Evolutionary conservation across 768 basidiomycete genomes (phyloP), one percentile per base, ranked within the genome.

Genomic region (Multifurca ochricompacta): DNA sequence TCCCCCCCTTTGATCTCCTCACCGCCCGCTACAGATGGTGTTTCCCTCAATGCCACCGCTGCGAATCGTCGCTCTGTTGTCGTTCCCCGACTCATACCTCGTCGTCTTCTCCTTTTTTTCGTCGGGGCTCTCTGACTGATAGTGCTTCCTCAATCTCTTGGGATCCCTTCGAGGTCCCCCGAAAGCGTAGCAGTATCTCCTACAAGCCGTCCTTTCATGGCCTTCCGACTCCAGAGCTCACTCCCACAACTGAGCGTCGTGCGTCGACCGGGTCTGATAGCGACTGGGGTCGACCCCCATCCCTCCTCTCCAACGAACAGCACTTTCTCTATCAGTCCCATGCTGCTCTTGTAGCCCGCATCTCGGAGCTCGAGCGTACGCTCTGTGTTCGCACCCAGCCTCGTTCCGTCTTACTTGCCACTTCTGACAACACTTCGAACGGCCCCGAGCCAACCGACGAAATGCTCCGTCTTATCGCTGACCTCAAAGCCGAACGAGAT

Each of bases 311-410:
- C 34, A 81, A 80, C 66, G 87, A 91, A 68, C 87, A 89, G 63
- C 81, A 88, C 75, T 91, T 91, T 81, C 77, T 89, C 68, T 81
- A 83, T 70, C 86, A 86, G 66, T 87, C 85, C 55, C 89, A 92
- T 73, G 81, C 86, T 56, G 78, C 88, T 49, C 82, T 92, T 59
- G 76, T 91, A 56, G 79, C 83, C 62, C 82, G 89, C 58, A 91
- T 91, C 67, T 81, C 82, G 43, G 87, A 89, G 60, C 73, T 92
- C 59, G 89, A 92, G 68, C 79, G 80, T 60, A 79, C 83, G 23
- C 71, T 87, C 31, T 78, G 76, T 68, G 69, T 68, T 67, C 68
- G 71, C 53, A 58, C 73, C 52, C 61, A 71, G 61, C 65, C 67
- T 58, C 71, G 66, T 57, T 63, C 63, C 9, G 54, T 62, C 52